phyloP scores from a whole-genome alignment of 352 stramenopile genomes.

The Globisporangium megalacanthum region DNA sequence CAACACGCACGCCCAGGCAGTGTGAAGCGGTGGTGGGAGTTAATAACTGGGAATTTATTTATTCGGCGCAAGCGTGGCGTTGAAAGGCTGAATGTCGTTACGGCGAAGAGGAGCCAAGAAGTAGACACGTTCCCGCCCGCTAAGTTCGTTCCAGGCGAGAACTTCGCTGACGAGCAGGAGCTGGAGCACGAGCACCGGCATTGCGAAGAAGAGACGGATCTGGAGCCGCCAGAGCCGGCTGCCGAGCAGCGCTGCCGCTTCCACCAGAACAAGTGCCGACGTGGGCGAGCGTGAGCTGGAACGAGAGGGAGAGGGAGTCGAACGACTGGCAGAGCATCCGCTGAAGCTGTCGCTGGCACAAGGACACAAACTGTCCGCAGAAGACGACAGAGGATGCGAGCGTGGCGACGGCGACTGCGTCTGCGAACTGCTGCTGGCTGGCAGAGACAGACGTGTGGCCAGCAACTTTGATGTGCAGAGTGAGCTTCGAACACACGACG shows the following conservation, averaged over 20 bases:
- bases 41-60: too few relatives aligned
- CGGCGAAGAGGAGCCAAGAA: too few relatives aligned
- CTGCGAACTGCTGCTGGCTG: background rate
- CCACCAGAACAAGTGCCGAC: conserved; percentile 14
- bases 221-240: conserved; percentile 18
- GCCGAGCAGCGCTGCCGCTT: background rate
- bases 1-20: conserved; percentile 3
- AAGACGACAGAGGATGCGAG: background rate
- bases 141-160: too few relatives aligned
- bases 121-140: too few relatives aligned
- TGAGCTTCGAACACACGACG: conserved; percentile 2
- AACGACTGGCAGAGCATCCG: conserved; percentile 12
- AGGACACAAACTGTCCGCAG: conserved; percentile 7
- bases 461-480: background rate
- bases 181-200: conserved; percentile 4
- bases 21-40: background rate
- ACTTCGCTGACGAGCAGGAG: too few relatives aligned
- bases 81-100: too few relatives aligned
- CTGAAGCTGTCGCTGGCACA: conserved; percentile 17
- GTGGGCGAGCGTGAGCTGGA: conserved; percentile 15
- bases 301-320: conserved; percentile 13
- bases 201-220: conserved; percentile 11
- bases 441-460: background rate
- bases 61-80: too few relatives aligned
- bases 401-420: background rate